Base-by-base conservation (phyloP, 805 yeast species). In the Metschnikowia matae region DNA sequence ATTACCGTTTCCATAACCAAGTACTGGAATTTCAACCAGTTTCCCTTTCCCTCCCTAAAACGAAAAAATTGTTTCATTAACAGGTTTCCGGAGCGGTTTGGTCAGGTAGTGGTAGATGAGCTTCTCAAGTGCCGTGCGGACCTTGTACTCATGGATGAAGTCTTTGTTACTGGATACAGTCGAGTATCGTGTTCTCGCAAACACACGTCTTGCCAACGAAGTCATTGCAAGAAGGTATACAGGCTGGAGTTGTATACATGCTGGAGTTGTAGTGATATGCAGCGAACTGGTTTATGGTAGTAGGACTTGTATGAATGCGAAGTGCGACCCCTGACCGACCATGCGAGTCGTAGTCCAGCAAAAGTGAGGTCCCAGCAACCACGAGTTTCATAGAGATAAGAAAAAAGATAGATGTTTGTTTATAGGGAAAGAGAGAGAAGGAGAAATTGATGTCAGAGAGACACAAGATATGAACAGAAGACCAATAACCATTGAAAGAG, bases 21-120 rank as follows among this genome's bases (percentile, higher is more conserved):
- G n/a, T n/a, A n/a, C n/a, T n/a, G n/a, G n/a, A n/a, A n/a, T n/a
- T n/a, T n/a, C n/a, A n/a, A n/a, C n/a, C n/a, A n/a, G n/a, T n/a
- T n/a, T n/a, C n/a, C n/a, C n/a, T n/a, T n/a, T n/a, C n/a, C n/a
- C n/a, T n/a, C n/a, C n/a, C n/a, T n/a, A n/a, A n/a, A n/a, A n/a
- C n/a, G n/a, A n/a, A n/a, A n/a, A n/a, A n/a, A n/a, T n/a, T n/a
- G n/a, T n/a, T n/a, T n/a, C n/a, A n/a, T n/a, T n/a, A n/a, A n/a
- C n/a, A n/a, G n/a, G n/a, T n/a, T 78, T 75, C 13, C 85, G 82
- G 34, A 84, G 64, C 4, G 79, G 75, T 49, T 73, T 73, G 17
- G 66, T 63, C 1, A 89, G 78, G 57, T 81, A 81, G 53, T 78
- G 79, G 45, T 80, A 75, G 38, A 85, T 82, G 48, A 84, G 72